A percentile compares a stretch with the other conserved stretches of the same genome.
phyloP scores from a whole-genome alignment of 305 asterid genomes.

The Euphrasia arctica region DNA sequence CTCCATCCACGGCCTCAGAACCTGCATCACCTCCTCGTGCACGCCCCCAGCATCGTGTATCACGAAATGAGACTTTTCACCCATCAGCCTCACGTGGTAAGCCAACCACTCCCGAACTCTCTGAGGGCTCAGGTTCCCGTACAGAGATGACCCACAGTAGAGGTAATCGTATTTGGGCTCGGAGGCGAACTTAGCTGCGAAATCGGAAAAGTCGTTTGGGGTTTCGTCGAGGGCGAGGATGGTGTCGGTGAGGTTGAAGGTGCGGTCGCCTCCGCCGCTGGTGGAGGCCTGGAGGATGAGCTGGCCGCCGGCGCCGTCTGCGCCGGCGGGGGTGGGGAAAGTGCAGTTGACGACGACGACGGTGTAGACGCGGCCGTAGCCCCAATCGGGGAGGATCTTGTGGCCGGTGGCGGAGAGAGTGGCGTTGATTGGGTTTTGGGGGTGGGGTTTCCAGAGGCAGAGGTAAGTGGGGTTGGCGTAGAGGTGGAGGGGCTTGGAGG shows the following conservation, averaged over 20 bases:
- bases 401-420: constrained; percentile 6
- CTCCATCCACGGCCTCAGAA: constrained; percentile 76
- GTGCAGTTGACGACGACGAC: constrained; percentile 73
- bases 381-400: constrained; percentile 76
- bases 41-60: constrained; percentile 88
- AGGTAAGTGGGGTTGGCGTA: constrained; percentile 53
- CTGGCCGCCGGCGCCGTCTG: constrained; percentile 58
- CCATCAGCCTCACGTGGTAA: constrained; percentile 59
- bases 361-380: constrained; percentile 81
- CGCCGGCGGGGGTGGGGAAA: constrained; percentile 42
- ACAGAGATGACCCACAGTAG: constrained; percentile 63
- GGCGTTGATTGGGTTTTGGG: constrained; percentile 32
- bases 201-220: constrained; percentile 41
- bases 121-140: constrained; percentile 50
- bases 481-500: constrained; percentile 65
- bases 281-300: constrained; percentile 49
- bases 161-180: constrained; percentile 51
- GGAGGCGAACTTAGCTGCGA: constrained; percentile 29
- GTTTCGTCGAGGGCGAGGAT: constrained; percentile 51
- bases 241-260: constrained; percentile 36
- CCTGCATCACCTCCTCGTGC: constrained; percentile 54
- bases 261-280: constrained; percentile 34
- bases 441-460: constrained; percentile 49
- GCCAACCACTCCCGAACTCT: constrained; percentile 78
- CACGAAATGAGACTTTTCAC: constrained; percentile 69